Evolutionary conservation across 257 asterid species (phyloP), one percentile per base, ranked within the genome.

Genomic region (Cordia subcordata): DNA sequence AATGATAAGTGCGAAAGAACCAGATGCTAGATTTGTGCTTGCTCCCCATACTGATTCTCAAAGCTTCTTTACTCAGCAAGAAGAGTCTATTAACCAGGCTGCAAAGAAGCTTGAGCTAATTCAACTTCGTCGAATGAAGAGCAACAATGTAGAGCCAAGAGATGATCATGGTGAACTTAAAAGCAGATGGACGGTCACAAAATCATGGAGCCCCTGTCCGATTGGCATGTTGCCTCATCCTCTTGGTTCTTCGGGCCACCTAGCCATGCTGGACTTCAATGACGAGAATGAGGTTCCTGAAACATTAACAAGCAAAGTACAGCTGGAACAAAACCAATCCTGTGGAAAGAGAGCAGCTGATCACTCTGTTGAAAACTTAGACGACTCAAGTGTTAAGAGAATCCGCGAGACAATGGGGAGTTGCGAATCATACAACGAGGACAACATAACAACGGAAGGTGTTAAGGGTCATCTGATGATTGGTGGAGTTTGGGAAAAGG

Each of bases 201-300:
- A 85, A 67, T 71, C 84, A 21, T 87, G 96, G 96, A 87, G 62
- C 42, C 80, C 82, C 47, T 84, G 98, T 47, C 96, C 98, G 23
- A 79, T 85, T 18, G 98, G 98, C 45, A 79, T 79, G 96, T 61
- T 88, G 27, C 90, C 94, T n/a, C 77, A 74, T 46, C 23, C 70
- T 10, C 64, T 81, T 53, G 85, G 95, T 55, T 83, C 81, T 32
- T 80, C 90, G 0, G 94, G 96, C 6, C 70, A 63, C 27, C 71
- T 79, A 54, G 86, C 95, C 0, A 50, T 69, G 71, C 87, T 91
- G 50, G 81, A 74, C 57, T 69, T 65, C 21, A 61, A 47, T 62
- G 74, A 40, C 18, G 71, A 67, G 3, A 44, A 8, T 20, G 60
- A 37, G 64, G 61, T 12, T 53, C 62, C 39, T 11, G 16, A 67